Conservation (phyloP, 345 rosid genomes). For the Kandelia obovata region DNA sequence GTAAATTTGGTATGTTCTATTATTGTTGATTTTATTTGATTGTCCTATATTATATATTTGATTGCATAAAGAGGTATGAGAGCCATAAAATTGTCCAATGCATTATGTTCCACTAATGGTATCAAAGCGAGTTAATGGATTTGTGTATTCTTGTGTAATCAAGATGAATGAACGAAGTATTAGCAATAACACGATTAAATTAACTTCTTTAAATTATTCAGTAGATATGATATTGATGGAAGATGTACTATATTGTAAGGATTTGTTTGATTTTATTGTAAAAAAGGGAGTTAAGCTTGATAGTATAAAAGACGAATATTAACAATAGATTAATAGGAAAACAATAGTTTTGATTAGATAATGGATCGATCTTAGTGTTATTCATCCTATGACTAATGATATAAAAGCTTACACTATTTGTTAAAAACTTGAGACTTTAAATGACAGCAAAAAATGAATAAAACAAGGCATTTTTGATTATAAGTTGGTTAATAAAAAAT, state of each 20-base stretch:
- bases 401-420: not conserved
- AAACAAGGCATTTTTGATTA: too few relatives aligned
- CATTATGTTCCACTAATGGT: too few relatives aligned
- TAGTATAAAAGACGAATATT: not conserved
- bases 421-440: not conserved
- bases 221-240: not conserved
- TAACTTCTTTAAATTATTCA: conserved; percentile 4
- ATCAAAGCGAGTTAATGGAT: too few relatives aligned
- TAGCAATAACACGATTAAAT: not conserved
- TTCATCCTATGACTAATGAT: not conserved
- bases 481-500: too few relatives aligned
- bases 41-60: too few relatives aligned
- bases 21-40: too few relatives aligned
- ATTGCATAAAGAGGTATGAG: too few relatives aligned
- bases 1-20: too few relatives aligned
- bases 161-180: too few relatives aligned
- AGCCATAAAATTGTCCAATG: too few relatives aligned
- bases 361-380: not conserved
- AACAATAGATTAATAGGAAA: not conserved
- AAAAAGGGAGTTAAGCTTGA: not conserved
- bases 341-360: not conserved
- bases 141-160: too few relatives aligned
- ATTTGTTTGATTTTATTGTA: conserved; percentile 11
- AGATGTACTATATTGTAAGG: conserved; percentile 8
- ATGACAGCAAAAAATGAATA: too few relatives aligned